Evolutionary conservation across 345 rosid genomes (phyloP).

Genomic region (Rhizophora apiculata): DNA sequence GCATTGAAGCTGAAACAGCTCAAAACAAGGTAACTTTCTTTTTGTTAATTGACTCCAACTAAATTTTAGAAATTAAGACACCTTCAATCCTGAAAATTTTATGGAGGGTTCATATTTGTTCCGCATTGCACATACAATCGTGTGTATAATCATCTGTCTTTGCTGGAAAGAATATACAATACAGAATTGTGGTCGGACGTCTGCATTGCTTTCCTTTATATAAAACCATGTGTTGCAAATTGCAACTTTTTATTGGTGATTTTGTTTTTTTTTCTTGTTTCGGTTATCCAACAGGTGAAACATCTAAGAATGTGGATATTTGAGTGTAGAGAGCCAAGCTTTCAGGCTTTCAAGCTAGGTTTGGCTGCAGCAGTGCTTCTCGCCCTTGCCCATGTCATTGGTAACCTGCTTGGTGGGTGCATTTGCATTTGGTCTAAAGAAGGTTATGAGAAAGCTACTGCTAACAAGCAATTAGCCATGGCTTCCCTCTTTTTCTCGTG

Average conservation of each 20-base stretch:
- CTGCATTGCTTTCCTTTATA: no score
- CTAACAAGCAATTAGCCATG: conserved; percentile 72
- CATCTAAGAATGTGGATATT: conserved; percentile 68
- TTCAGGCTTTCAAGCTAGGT: conserved; percentile 67
- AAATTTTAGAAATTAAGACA: not conserved
- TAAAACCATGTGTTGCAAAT: no score
- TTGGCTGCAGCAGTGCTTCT: conserved; percentile 66
- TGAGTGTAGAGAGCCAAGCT: conserved; percentile 80
- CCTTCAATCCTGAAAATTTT: no score
- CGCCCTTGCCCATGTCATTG: conserved; percentile 56
- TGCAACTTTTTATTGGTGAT: not conserved
- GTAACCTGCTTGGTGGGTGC: conserved; percentile 71
- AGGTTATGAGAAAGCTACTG: conserved; percentile 43
- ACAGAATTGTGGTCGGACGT: no score
- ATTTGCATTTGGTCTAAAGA: conserved; percentile 54
- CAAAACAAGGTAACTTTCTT: conserved; percentile 43
- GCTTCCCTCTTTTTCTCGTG: conserved; percentile 81
- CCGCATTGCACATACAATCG: not conserved
- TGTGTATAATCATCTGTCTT: not conserved
- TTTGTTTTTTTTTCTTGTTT: not conserved
- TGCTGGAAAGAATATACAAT: no score
- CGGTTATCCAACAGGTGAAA: conserved; percentile 45
- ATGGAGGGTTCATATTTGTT: not conserved
- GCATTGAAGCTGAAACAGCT: conserved; percentile 54
- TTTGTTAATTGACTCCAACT: not conserved